phyloP scores from a whole-genome alignment of 257 asterid species.

The Thymus mandschuricus region DNA sequence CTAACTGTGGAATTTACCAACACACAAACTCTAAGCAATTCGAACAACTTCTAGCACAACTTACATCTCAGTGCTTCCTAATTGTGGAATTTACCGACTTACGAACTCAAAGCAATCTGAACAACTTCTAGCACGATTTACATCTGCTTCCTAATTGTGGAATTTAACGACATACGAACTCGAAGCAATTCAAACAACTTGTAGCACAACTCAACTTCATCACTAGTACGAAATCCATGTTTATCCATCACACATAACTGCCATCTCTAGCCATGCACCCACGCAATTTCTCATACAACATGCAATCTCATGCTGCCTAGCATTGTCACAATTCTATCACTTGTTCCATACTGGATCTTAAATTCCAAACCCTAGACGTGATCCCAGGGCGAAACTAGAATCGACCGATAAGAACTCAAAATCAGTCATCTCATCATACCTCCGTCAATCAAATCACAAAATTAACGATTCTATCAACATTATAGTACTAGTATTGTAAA shows the following conservation, averaged over 20 bases:
- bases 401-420: not conserved
- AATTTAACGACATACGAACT: not conserved
- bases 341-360: not conserved
- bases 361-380: not conserved
- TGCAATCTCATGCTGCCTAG: not conserved
- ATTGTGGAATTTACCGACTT: not conserved
- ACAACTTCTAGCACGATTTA: not conserved
- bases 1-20: not conserved
- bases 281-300: not conserved
- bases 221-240: not conserved
- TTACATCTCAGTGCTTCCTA: not conserved
- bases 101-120: not conserved
- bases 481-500: too few species aligned
- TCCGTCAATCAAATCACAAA: too few species aligned
- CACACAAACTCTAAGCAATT: not conserved
- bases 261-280: not conserved
- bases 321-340: not conserved
- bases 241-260: not conserved
- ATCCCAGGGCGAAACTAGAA: not conserved
- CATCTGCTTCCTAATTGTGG: not conserved
- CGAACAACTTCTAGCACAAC: too few species aligned
- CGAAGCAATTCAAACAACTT: too few species aligned
- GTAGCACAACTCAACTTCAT: too few species aligned
- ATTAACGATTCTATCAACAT: not conserved
- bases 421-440: not conserved